phyloP scores from a whole-genome alignment of 768 basidiomycete genomes.

The Leccinum ochraceum region DNA sequence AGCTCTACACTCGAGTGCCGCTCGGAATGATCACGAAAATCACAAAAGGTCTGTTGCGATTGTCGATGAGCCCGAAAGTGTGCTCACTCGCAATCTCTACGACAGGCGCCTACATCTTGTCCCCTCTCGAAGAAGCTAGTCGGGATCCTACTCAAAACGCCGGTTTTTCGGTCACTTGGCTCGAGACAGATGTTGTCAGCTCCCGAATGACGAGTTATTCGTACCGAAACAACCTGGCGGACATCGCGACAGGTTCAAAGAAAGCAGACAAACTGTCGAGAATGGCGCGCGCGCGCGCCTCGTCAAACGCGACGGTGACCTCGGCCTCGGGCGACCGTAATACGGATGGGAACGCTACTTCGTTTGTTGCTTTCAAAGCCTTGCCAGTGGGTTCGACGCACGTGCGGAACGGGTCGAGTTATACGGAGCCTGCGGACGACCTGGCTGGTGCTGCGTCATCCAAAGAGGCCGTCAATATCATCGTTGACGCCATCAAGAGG shows the following conservation, averaged over 20 bases:
- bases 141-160: constrained; percentile 87
- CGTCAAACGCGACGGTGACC: constrained; percentile 37
- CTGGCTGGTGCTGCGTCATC: constrained; percentile 65
- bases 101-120: constrained; percentile 92
- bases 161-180: constrained; percentile 85
- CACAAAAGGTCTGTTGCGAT: constrained; percentile 60
- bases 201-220: constrained; percentile 87
- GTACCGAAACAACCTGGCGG: constrained; percentile 63
- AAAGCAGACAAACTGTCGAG: constrained; percentile 24
- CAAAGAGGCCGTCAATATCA: constrained; percentile 71
- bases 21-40: constrained; percentile 77
- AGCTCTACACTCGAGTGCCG: constrained; percentile 86
- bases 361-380: constrained; percentile 78
- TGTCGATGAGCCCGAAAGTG: not conserved
- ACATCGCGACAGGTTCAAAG: constrained; percentile 13
- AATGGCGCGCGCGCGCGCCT: constrained; percentile 23
- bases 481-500: constrained; percentile 67
- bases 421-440: constrained; percentile 62
- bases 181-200: constrained; percentile 59
- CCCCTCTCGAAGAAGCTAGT: constrained; percentile 89
- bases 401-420: constrained; percentile 42
- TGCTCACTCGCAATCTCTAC: not conserved
- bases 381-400: constrained; percentile 68
- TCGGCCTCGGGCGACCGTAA: constrained; percentile 29
- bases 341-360: constrained; percentile 38